Evolutionary conservation across 306 rosid species (phyloP), one percentile per base, ranked within the genome.

Genomic region (Acmispon strigosus): DNA sequence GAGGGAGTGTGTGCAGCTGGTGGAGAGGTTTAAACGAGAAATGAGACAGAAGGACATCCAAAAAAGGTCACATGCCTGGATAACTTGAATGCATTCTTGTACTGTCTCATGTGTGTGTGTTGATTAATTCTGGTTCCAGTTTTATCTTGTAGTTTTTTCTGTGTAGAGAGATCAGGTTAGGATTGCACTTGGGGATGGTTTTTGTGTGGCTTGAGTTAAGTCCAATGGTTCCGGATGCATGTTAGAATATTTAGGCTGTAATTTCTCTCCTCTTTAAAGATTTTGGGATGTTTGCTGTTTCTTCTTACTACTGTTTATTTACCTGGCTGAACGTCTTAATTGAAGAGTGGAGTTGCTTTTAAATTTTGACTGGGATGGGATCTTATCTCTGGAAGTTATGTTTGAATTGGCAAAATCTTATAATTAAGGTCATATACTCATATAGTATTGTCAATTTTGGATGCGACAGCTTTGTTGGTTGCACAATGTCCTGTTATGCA

Each of bases 1-100:
- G 85, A 87, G 89, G 84, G 97, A 93, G 68, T 90, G 97, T 16
- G 88, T 82, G 67, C 84, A 83, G 77, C 68, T 88, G 75, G 94
- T 93, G 75, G 80, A 86, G 81, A 75, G 75, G 44, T 88, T 93
- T 73, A 74, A 74, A 34, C 81, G 41, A 41, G 89, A 85, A 81
- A 69, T 86, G 75, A 87, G 76, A 65, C 72, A 60, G 45, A 88
- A 84, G 74, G 60, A 42, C 41, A n/a, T 45, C 12, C 27, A 83
- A 47, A 87, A 84, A 54, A 87, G 98, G 97, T 88, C 7, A 39
- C 42, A 61, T 79, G 32, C 32, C 18, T 64, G 67, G 39, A 72
- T 73, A 53, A 41, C 22, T 55, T 44, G 53, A 56, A n/a, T 62
- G 48, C 22, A 13, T 75, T 75, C 6, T 56, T 32, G 15, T 45